These are phyloP conservation scores for Saposhnikovia divaricata DNA, from an alignment of 129 eudicot genomes.

Conservation along the genomic window DNA sequence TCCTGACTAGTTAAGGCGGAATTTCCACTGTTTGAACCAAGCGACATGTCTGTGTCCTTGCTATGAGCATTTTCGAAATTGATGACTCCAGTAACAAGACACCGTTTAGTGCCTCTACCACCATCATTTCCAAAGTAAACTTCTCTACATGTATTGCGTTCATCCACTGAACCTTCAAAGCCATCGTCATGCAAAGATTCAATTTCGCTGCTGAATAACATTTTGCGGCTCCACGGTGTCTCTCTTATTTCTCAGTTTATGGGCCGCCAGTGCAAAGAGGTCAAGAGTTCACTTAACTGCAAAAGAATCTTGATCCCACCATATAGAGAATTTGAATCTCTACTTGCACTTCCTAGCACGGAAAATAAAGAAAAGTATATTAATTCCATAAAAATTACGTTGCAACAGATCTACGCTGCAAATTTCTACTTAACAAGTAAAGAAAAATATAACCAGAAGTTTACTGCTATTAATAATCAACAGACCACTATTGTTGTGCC, in stretches of 20 bases:
- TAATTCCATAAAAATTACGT: neutral
- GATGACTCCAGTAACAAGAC: constrained; percentile 33
- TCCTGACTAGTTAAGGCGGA: constrained; percentile 53
- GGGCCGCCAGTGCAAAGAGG: constrained; percentile 4
- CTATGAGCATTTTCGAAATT: constrained; percentile 23
- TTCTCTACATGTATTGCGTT: constrained; percentile 43
- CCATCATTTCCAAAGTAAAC: constrained; percentile 50
- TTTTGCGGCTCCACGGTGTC: constrained; percentile 20
- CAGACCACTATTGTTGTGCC: neutral
- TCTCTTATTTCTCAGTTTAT: constrained; percentile 18
- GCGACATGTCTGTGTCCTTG: constrained; percentile 26
- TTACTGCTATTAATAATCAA: too few species aligned
- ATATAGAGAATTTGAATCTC: neutral
- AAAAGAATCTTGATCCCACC: constrained; percentile 6
- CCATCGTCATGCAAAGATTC: constrained; percentile 55
- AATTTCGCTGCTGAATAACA: constrained; percentile 34
- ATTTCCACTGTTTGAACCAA: constrained; percentile 47
- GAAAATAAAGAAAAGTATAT: neutral
- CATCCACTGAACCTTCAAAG: constrained; percentile 64
- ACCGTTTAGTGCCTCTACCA: constrained; percentile 27
- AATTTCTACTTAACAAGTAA: neutral
- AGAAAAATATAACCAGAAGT: neutral
- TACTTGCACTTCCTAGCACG: neutral
- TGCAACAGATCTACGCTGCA: neutral
- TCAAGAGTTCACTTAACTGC: constrained; percentile 8